Percentiles rank a stretch among this genome's conserved stretches.
These are phyloP conservation scores for Myriosclerotinia curreyana DNA, from an alignment of 2,329 filamentous ascomycete species.

Conservation along the genomic window DNA sequence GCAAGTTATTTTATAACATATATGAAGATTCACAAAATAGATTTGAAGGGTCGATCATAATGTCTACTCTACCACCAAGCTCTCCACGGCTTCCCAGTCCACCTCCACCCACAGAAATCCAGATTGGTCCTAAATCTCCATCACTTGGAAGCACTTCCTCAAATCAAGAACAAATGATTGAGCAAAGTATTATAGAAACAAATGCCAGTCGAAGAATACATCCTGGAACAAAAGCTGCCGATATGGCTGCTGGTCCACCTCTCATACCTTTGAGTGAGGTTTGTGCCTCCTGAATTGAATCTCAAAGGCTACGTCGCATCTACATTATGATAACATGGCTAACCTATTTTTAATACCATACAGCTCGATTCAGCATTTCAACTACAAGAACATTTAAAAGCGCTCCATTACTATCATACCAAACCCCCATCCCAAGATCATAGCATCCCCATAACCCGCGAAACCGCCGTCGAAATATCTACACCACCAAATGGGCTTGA, in stretches of 20 bases:
- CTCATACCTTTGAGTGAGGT: constrained; percentile 83
- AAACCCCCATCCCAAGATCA: constrained; percentile 55
- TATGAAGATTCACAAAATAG: constrained; percentile 12
- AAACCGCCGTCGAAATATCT: constrained; percentile 72
- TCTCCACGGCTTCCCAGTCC: constrained; percentile 93
- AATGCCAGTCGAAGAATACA: constrained; percentile 82
- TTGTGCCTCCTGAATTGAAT: constrained; percentile 36
- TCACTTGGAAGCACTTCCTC: constrained; percentile 57
- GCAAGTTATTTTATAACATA: not conserved
- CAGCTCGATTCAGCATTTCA: constrained; percentile 97
- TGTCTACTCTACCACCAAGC: constrained; percentile 57
- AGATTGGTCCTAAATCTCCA: constrained; percentile 78
- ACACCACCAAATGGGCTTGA: constrained; percentile 79
- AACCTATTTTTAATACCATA: constrained; percentile 22
- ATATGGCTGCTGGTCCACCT: constrained; percentile 91
- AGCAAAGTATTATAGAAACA: constrained; percentile 63
- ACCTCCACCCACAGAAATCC: constrained; percentile 90
- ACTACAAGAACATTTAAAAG: constrained; percentile 93
- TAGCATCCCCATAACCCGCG: constrained; percentile 69
- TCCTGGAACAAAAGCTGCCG: constrained; percentile 83
- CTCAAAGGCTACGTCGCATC: constrained; percentile 21
- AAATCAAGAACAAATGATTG: constrained; percentile 56
- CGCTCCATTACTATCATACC: constrained; percentile 81
- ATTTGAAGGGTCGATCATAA: constrained; percentile 44
- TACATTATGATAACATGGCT: constrained; percentile 23